These are phyloP conservation scores for Seiridium cupressi DNA, from an alignment of 2,329 filamentous ascomycete genomes.

Conservation along the genomic window DNA sequence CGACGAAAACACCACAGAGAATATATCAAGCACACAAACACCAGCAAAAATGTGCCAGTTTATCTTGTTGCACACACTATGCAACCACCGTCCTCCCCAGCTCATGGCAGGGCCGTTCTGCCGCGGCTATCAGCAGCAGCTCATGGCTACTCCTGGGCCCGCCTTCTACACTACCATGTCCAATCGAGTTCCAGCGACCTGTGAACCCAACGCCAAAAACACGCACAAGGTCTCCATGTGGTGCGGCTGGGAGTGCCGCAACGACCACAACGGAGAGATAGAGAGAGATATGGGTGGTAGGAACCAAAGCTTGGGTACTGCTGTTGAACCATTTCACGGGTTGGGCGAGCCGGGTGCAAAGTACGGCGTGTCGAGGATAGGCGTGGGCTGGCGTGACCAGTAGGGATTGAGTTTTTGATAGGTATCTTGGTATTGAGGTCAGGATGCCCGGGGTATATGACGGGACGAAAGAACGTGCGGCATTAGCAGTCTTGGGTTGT, in stretches of 20 bases:
- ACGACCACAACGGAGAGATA: background rate
- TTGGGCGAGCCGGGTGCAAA: background rate
- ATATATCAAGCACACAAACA: background rate
- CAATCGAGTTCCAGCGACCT: background rate
- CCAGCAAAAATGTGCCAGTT: background rate
- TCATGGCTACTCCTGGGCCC: background rate
- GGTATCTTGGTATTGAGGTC: too few relatives aligned
- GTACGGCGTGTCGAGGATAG: background rate
- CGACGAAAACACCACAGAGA: background rate
- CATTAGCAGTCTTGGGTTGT: too few relatives aligned
- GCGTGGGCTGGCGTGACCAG: constrained; percentile 1
- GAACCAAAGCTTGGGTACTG: too few relatives aligned
- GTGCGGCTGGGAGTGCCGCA: constrained; percentile 5
- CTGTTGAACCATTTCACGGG: background rate
- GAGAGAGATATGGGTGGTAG: background rate
- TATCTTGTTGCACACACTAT: background rate
- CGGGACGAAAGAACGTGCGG: too few relatives aligned
- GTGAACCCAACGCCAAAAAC: background rate
- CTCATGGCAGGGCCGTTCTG: background rate
- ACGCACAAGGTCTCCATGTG: background rate
- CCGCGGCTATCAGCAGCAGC: background rate
- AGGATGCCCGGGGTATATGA: too few relatives aligned
- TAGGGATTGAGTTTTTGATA: background rate
- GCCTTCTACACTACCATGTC: background rate
- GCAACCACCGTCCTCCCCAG: background rate